A percentile compares a stretch with the other conserved stretches of the same genome.
These are phyloP conservation scores for Byssochlamys sp. DNA, from an alignment of 2,329 filamentous ascomycete genomes.

Conservation along the genomic window DNA sequence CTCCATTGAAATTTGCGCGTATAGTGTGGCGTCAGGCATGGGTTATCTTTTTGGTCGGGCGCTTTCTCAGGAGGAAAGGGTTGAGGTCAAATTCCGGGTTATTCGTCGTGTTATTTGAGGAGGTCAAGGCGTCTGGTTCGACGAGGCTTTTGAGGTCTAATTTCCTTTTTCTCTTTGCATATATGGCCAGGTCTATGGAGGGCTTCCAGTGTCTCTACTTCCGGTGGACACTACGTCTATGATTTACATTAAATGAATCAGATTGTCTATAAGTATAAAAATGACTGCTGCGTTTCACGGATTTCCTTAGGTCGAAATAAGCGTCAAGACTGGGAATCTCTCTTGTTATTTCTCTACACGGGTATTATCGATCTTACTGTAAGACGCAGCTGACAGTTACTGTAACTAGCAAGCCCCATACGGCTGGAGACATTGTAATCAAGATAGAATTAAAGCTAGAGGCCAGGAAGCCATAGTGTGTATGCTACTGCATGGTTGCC, in stretches of 20 bases:
- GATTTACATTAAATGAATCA: not conserved
- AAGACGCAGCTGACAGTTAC: too few species aligned
- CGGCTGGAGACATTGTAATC: too few species aligned
- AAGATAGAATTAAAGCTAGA: too few species aligned
- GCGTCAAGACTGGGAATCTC: too few species aligned
- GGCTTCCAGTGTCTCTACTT: not conserved
- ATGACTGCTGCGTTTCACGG: not conserved
- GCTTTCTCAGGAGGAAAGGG: constrained; percentile 1
- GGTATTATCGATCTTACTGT: not conserved
- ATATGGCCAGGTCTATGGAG: not conserved
- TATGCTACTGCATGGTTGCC: not conserved
- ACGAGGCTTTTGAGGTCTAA: not conserved
- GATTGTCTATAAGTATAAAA: not conserved
- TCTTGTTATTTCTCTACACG: not conserved
- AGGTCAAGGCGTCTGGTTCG: not conserved
- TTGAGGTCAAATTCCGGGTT: not conserved
- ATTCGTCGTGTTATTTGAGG: not conserved
- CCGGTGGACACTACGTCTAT: not conserved
- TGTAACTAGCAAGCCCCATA: too few species aligned
- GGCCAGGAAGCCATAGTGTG: too few species aligned
- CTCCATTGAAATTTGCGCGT: not conserved
- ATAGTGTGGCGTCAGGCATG: not conserved
- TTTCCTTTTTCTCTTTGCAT: not conserved
- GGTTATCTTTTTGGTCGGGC: not conserved
- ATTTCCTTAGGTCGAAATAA: not conserved